phyloP scores from a whole-genome alignment of 352 stramenopile genomes.

The Globisporangium lucens region DNA sequence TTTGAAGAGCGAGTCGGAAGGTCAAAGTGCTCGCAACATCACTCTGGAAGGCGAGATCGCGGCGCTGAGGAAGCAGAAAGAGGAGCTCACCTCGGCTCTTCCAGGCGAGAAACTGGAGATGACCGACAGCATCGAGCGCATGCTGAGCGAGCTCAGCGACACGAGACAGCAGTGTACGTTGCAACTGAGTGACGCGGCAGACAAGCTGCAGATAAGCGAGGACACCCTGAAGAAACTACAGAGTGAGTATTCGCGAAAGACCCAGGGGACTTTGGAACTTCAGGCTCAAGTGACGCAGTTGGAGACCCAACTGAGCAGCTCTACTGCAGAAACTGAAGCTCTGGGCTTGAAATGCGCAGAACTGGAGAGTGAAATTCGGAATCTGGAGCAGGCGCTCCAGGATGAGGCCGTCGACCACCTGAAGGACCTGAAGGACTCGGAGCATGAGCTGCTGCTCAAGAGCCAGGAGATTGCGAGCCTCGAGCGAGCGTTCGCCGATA shows the following conservation, averaged over 20 bases:
- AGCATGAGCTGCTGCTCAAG: conserved; percentile 5
- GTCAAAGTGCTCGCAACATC: background rate
- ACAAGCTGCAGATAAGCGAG: background rate
- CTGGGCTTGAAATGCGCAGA: background rate
- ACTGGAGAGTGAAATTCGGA: background rate
- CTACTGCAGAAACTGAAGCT: background rate
- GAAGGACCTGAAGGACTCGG: background rate
- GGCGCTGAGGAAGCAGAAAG: conserved; percentile 1
- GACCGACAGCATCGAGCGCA: conserved; percentile 1
- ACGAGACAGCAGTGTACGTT: background rate
- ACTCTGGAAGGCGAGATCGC: background rate
- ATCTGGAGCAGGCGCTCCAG: background rate
- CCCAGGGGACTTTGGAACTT: background rate
- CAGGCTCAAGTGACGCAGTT: background rate
- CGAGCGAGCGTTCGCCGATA: background rate
- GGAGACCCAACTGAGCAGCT: background rate
- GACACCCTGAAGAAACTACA: background rate
- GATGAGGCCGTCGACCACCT: background rate
- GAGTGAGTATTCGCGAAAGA: background rate
- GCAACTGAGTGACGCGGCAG: conserved; percentile 2
- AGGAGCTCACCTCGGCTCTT: conserved; percentile 9
- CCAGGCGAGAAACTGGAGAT: conserved; percentile 13
- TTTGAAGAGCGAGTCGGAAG: background rate
- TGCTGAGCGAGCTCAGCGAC: background rate
- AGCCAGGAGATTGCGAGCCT: background rate